Base-by-base conservation (phyloP, 192 early-diverging fungal species). In the Umbelopsis sp. region DNA sequence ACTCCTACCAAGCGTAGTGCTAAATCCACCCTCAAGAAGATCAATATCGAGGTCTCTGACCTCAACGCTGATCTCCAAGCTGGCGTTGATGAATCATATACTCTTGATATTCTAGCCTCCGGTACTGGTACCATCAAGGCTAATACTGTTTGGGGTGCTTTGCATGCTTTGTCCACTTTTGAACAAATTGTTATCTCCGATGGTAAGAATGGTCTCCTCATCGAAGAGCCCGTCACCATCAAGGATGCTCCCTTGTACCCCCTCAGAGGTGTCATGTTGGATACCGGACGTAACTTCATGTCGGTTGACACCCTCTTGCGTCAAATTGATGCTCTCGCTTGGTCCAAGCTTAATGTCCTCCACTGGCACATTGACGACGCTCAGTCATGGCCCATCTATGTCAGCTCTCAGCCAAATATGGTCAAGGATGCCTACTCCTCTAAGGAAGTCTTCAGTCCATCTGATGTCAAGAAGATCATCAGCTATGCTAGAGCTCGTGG, bases 341-440 rank as follows among this genome's bases (percentile, higher is more conserved):
- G 87, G 81, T 90, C 86, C 77, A 92, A 92, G 82, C 69, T 90
- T 41, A 92, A 91, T 32, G 87, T 91, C 44, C 81, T 91, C 47
- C 90, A 91, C 75, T 92, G 90, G 90, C 90, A 92, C 67, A 80
- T 92, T n/a, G 81, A 85, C 0, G 91, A 91, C 65, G 68, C 84
- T 20, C 85, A 84, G n/a, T 88, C 88, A 8, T 92, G 88, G 81
- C 90, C 90, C 3, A 72, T 90, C 22, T 79, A 80, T 34, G 83
- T 86, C n/a, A 78, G 83, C 68, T 74, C 74, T 5, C 69, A 81
- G 31, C 92, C 90, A 0, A 80, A 85, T 25, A 74, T 91, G 47
- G 79, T 85, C 8, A 89, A 88, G 54, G 90, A 88, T 12, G 84
- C 90, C 12, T 92, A 91, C 76, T 77, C 80, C n/a, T 44, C 80